phyloP scores from a whole-genome alignment of 805 yeast species.

The Suhomyces pyralidae region DNA sequence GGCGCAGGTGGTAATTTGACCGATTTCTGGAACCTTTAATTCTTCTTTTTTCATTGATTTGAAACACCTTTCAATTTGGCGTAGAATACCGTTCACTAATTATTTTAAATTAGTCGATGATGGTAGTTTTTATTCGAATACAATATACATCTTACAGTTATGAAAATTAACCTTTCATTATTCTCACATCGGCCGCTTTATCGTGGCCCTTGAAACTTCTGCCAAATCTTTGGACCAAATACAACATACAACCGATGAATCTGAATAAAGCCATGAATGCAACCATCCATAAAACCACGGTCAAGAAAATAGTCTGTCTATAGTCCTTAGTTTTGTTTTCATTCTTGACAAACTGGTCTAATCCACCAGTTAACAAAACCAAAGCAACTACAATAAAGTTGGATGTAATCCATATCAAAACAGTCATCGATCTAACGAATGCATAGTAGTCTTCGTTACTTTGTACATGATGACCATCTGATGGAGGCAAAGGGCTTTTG shows the following conservation, averaged over 20 bases:
- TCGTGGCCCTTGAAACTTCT: conserved; percentile 21
- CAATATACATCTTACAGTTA: background rate
- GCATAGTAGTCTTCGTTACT: conserved; percentile 47
- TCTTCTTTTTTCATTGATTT: background rate
- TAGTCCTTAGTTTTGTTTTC: conserved; percentile 3
- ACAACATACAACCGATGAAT: conserved; percentile 50
- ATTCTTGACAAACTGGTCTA: conserved; percentile 35
- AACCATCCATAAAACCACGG: conserved; percentile 59
- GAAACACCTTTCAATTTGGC: background rate
- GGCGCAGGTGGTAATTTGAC: conserved; percentile 76
- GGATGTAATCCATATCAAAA: conserved; percentile 44
- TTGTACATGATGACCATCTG: conserved; percentile 22
- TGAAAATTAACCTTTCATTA: background rate
- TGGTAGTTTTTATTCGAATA: background rate
- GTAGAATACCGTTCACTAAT: background rate
- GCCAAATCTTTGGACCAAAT: conserved; percentile 39
- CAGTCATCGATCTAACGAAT: conserved; percentile 44
- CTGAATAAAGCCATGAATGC: conserved; percentile 60
- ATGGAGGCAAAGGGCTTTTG: conserved; percentile 39
- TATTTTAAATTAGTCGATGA: background rate
- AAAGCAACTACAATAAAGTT: conserved; percentile 41
- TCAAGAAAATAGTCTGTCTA: conserved; percentile 42
- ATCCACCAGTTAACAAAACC: conserved; percentile 44
- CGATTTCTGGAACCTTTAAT: conserved; percentile 52
- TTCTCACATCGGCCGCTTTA: background rate